Conservation (phyloP, 2,329 filamentous ascomycete species). For the Trichoderma hamatum region DNA sequence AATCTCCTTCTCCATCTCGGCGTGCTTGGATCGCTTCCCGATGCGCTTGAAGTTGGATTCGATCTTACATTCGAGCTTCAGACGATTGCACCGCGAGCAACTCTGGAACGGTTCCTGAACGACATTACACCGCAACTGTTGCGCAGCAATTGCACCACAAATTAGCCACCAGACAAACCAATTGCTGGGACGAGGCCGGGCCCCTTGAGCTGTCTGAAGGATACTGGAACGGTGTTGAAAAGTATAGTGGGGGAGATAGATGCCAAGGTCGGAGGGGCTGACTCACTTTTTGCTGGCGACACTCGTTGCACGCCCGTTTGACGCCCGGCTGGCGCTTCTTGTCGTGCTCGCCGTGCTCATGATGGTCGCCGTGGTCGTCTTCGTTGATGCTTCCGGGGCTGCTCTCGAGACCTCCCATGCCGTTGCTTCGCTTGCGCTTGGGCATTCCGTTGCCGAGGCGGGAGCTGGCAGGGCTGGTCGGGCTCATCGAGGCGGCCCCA, state of each 20-base stretch:
- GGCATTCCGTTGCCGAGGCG: conserved; percentile 52
- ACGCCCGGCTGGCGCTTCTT: conserved; percentile 69
- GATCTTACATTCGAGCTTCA: conserved; percentile 82
- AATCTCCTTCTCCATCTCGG: conserved; percentile 85
- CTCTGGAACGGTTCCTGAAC: conserved; percentile 77
- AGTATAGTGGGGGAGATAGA: conserved; percentile 7
- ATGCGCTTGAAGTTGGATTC: conserved; percentile 72
- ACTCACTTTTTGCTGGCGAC: conserved; percentile 80
- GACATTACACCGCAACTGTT: conserved; percentile 79
- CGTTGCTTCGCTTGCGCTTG: conserved; percentile 64
- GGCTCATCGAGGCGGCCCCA: conserved; percentile 54
- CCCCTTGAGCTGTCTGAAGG: not conserved
- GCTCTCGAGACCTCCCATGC: conserved; percentile 56
- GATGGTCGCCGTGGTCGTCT: conserved; percentile 58
- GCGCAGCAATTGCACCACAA: conserved; percentile 22
- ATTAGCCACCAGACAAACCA: conserved; percentile 11
- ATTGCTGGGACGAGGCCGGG: not conserved
- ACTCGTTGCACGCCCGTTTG: conserved; percentile 83
- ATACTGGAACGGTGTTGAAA: not conserved
- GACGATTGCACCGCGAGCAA: conserved; percentile 76
- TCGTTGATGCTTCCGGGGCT: conserved; percentile 59
- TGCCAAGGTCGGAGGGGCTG: conserved; percentile 27
- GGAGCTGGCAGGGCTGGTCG: conserved; percentile 58
- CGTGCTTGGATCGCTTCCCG: conserved; percentile 79
- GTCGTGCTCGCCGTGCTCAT: conserved; percentile 55